Conservation (phyloP, 495 filamentous ascomycete genomes). For the Lichina pygmaea region DNA sequence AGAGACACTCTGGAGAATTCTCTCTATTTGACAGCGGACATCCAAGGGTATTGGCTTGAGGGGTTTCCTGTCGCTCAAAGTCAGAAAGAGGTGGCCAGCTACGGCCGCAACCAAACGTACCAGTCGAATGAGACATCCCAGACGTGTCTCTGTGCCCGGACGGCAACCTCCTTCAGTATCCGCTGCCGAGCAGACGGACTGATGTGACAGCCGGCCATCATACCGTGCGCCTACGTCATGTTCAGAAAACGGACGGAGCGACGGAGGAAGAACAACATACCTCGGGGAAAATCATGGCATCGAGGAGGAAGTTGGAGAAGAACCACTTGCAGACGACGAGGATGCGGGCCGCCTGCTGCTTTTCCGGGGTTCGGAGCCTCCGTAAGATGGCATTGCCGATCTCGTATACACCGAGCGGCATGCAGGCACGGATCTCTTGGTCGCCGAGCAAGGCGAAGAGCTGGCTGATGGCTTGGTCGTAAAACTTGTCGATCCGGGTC, state of each 20-base stretch:
- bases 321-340: conserved; percentile 80
- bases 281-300: conserved; percentile 75
- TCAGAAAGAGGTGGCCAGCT: too few relatives aligned
- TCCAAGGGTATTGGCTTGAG: conserved; percentile 28
- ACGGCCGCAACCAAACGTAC: conserved; percentile 7
- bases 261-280: conserved; percentile 13
- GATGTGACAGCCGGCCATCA: conserved; percentile 78
- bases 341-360: conserved; percentile 39
- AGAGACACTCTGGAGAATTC: conserved; percentile 40
- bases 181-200: conserved; percentile 69
- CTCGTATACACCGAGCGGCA: conserved; percentile 60
- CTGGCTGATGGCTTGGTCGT: conserved; percentile 48
- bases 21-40: conserved; percentile 49
- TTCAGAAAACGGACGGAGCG: conserved; percentile 7
- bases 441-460: conserved; percentile 74
- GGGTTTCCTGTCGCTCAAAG: conserved; percentile 24
- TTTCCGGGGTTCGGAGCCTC: conserved; percentile 43
- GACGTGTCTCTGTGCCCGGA: conserved; percentile 49
- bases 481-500: conserved; percentile 67
- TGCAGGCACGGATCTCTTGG: conserved; percentile 41
- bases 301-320: conserved; percentile 63
- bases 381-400: conserved; percentile 57
- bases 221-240: conserved; percentile 36
- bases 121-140: conserved; percentile 26
- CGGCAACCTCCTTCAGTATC: conserved; percentile 61